Percentiles rank a stretch among this genome's conserved stretches.
phyloP scores from a whole-genome alignment of 139 green algal genomes.

The Asterochloris erici region DNA sequence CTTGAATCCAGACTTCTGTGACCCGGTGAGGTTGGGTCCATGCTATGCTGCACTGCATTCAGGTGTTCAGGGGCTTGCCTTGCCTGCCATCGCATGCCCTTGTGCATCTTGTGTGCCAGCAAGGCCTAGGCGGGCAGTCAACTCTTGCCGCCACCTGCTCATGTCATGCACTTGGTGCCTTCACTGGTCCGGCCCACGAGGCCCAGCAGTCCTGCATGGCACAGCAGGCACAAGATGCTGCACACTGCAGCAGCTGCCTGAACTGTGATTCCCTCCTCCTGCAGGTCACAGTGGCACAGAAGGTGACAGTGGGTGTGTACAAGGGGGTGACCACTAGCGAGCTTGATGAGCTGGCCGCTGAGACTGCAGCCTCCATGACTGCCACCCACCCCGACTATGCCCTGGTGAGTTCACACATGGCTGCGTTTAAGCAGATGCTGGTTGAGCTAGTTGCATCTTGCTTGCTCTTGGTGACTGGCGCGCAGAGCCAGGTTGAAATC shows the following conservation, averaged over 20 bases:
- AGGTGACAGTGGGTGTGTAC: conserved; percentile 94
- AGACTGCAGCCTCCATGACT: conserved; percentile 97
- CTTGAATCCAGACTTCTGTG: conserved; percentile 93
- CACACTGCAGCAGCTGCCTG: not conserved
- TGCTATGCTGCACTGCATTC: not conserved
- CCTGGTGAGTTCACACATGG: conserved; percentile 45
- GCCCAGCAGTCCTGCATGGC: not conserved
- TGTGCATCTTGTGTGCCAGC: no score
- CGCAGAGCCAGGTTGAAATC: not conserved
- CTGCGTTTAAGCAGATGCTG: not conserved
- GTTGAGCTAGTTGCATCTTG: not conserved
- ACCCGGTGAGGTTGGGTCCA: conserved; percentile 63
- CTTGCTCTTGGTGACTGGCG: not conserved
- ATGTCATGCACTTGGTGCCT: not conserved
- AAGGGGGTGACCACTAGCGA: conserved; percentile 95
- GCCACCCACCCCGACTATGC: conserved; percentile 98
- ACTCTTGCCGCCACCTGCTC: not conserved
- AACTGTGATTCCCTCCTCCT: not conserved
- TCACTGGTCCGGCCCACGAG: not conserved
- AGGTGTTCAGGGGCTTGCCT: not conserved
- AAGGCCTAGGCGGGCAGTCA: not conserved
- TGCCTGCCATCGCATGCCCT: not conserved
- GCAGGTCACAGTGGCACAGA: conserved; percentile 95
- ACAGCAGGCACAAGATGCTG: not conserved
- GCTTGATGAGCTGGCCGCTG: conserved; percentile 96